These are phyloP conservation scores for Clonostachys sp. DNA, from an alignment of 2,329 filamentous ascomycete species.

Conservation along the genomic window DNA sequence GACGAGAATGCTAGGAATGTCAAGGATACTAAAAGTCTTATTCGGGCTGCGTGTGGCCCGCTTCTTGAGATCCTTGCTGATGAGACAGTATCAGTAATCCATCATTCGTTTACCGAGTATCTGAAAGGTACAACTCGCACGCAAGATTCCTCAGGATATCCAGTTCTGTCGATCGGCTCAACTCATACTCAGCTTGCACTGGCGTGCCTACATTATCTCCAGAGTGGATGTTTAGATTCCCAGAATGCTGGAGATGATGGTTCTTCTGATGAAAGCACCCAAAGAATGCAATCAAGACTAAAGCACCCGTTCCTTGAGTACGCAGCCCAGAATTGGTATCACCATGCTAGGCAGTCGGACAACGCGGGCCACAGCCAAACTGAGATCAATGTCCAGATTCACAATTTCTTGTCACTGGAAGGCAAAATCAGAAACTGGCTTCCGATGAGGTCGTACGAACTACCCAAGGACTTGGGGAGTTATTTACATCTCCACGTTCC, in stretches of 20 bases:
- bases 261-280: too few species aligned
- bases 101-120: background rate
- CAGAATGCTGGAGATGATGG: too few species aligned
- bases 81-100: background rate
- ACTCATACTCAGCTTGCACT: background rate
- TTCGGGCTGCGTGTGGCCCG: background rate
- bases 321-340: background rate
- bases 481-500: too few species aligned
- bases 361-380: background rate
- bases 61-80: background rate
- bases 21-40: background rate
- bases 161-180: background rate
- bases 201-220: background rate
- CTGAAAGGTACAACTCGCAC: background rate
- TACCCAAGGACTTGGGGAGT: too few species aligned
- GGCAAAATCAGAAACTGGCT: too few species aligned
- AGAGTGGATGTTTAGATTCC: background rate
- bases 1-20: background rate
- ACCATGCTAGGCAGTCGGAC: background rate
- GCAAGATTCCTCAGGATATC: background rate
- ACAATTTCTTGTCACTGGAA: background rate
- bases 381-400: background rate
- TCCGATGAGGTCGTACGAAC: too few species aligned
- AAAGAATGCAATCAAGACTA: background rate
- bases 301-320: background rate